Conservation (phyloP, 2,329 filamentous ascomycete species). For the Ascochyta koolunga region DNA sequence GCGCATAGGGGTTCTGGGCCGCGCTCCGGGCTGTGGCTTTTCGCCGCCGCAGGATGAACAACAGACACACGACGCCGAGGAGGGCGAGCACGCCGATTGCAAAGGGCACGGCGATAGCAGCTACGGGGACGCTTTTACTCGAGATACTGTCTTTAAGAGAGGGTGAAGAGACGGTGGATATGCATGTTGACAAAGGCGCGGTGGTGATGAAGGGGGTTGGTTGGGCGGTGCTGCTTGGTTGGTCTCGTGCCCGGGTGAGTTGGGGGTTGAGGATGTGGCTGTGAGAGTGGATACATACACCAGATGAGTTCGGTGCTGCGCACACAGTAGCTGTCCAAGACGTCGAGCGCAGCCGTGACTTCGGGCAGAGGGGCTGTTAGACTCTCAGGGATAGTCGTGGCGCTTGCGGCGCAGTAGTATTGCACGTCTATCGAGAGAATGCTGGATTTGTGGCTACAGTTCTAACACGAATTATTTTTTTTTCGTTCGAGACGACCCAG, state of each 20-base stretch:
- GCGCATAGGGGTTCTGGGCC: background rate
- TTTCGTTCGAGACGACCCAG: background rate
- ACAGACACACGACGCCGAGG: background rate
- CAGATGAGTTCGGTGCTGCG: slow-evolving; percentile 5
- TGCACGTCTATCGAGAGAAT: slow-evolving; percentile 2
- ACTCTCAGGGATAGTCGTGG: background rate
- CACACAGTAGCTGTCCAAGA: slow-evolving; percentile 7
- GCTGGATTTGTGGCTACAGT: background rate
- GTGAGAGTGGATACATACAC: slow-evolving; percentile 3
- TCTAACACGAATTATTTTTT: background rate
- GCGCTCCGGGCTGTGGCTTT: no score
- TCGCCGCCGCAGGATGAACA: slow-evolving; percentile 10
- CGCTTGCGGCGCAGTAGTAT: background rate
- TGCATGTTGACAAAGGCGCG: background rate
- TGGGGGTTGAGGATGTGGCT: no score
- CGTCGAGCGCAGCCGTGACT: background rate
- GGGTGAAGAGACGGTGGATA: background rate
- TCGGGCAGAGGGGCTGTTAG: background rate
- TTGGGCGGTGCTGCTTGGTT: background rate
- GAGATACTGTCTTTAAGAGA: background rate
- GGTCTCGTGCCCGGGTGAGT: background rate
- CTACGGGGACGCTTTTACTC: slow-evolving; percentile 7
- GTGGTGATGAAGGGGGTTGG: background rate
- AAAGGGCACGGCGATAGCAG: slow-evolving; percentile 11
- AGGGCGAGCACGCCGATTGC: slow-evolving; percentile 10